Evolutionary conservation across 306 rosid genomes (phyloP).

Genomic region (Carpinus viminea): DNA sequence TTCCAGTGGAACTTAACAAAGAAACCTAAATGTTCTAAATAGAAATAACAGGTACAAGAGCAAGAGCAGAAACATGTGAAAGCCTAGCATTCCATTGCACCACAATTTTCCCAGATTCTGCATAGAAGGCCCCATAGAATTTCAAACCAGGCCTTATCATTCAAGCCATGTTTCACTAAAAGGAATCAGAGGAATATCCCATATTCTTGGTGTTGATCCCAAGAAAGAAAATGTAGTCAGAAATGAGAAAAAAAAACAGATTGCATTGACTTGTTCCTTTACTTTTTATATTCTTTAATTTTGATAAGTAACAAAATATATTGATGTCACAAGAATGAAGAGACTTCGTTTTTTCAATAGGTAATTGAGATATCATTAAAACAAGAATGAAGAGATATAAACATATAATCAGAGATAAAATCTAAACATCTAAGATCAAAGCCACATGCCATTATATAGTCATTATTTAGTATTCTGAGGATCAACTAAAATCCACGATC

Average conservation of each 20-base stretch:
- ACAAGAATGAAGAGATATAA: neutral
- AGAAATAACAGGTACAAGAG: too few relatives aligned
- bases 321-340: neutral
- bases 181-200: too few relatives aligned
- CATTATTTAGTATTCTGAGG: neutral
- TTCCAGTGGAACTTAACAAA: too few relatives aligned
- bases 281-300: neutral
- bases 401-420: constrained; percentile 14
- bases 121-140: too few relatives aligned
- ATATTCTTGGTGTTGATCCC: neutral
- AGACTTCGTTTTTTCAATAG: neutral
- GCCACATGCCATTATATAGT: constrained; percentile 11
- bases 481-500: constrained; percentile 8
- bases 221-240: neutral
- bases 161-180: too few relatives aligned
- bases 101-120: too few relatives aligned
- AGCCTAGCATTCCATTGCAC: too few relatives aligned
- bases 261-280: neutral
- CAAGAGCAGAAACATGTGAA: too few relatives aligned
- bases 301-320: neutral
- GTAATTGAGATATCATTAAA: too few relatives aligned
- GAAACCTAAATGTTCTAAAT: too few relatives aligned
- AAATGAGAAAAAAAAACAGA: neutral
- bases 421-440: constrained; percentile 11
- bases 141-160: too few relatives aligned